Base-by-base conservation (phyloP, 495 filamentous ascomycete species). In the Wilcoxina mikolae region DNA sequence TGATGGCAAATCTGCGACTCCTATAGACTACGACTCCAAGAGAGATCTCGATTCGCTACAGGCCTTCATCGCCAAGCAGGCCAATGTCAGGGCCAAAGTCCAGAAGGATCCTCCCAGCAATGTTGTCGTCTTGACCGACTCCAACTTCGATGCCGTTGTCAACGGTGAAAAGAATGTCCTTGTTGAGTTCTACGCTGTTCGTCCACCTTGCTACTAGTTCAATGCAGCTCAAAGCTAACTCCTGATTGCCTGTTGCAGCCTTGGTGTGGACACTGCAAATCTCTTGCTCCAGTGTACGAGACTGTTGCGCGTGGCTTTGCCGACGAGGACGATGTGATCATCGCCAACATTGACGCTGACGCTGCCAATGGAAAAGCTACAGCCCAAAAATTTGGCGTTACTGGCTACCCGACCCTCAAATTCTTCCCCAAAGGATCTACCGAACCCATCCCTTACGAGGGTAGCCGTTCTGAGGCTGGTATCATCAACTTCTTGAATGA, bases 261-360 rank as follows among this genome's bases (percentile, higher is more conserved):
- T 31, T 66, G 64, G 64, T 66, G 64, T 65, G 31, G 69, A 91
- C 91, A 98, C 79, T 98, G 93, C 84, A 96, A 98, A 75, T 79
- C 62, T 62, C 81, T 98, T 54, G 90, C 89, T 44, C 91, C 91
- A 22, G 77, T 74, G 65, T 96, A 87, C 85, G 91, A 98, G 70
- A 78, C 74, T 24, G 73, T 96, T 48, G 90, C 93, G 58, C 72
- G 74, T 15, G 85, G 87, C 74, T 96, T 89, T 70, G 74, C 74
- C 56, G 75, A 74, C 62, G 91, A 98, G 64, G 65, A 78, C 41
- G 71, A 73, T 59, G 82, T 98, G 51, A 67, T 94, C 12, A 81
- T 98, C 61, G 91, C 86, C 65, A 95, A 98, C 74, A 83, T 98
- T 51, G 88, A 96, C 65, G 86, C 85, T 64, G 88, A 95, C 69